These are phyloP conservation scores for Viridothelium virens DNA, from an alignment of 495 filamentous ascomycete genomes.

Conservation along the genomic window DNA sequence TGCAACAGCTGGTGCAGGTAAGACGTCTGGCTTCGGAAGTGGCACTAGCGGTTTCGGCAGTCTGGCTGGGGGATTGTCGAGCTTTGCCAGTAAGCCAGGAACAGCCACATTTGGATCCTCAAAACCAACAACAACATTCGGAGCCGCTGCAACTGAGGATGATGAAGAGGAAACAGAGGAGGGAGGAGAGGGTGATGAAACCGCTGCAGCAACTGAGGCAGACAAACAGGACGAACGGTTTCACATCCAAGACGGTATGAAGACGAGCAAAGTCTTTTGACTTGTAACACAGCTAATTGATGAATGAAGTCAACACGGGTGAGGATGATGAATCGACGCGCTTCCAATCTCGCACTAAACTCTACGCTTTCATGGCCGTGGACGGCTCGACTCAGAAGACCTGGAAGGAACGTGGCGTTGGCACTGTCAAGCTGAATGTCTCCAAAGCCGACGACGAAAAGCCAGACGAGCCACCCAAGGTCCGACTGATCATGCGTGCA, in stretches of 20 bases:
- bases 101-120: constrained; percentile 45
- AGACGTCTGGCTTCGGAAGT: constrained; percentile 44
- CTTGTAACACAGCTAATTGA: constrained; percentile 5
- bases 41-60: constrained; percentile 41
- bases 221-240: constrained; percentile 60
- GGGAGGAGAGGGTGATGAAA: constrained; percentile 43
- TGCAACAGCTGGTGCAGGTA: constrained; percentile 1
- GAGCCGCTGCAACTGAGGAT: constrained; percentile 45
- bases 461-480: constrained; percentile 33
- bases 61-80: constrained; percentile 44
- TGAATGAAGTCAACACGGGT: constrained; percentile 57
- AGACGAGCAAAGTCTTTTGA: background rate
- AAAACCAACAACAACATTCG: constrained; percentile 61
- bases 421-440: constrained; percentile 77
- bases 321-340: constrained; percentile 58
- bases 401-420: constrained; percentile 86
- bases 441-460: constrained; percentile 24
- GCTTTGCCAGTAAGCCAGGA: constrained; percentile 56
- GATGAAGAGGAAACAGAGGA: constrained; percentile 44
- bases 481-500: constrained; percentile 78
- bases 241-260: constrained; percentile 59
- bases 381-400: constrained; percentile 44
- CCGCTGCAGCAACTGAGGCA: constrained; percentile 40
- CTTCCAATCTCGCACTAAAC: constrained; percentile 64
- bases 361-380: constrained; percentile 52